Base-by-base conservation (phyloP, 805 yeast species). In the Candida broadrunensis region DNA sequence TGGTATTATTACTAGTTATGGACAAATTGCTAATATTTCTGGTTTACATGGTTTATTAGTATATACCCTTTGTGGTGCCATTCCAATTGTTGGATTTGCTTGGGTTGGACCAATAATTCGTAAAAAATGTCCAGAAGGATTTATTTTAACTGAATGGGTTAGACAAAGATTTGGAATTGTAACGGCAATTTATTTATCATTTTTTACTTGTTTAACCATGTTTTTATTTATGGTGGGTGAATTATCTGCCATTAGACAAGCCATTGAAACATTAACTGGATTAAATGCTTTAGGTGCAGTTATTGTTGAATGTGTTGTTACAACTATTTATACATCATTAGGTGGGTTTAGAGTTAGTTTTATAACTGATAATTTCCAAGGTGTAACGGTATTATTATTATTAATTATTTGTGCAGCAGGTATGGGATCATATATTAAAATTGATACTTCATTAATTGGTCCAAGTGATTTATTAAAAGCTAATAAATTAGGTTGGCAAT, bases 81-180 rank as follows among this genome's bases (percentile, higher is more conserved):
- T 90, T 36, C 97, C 97, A 3, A 83, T 90, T 64, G 71, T 86
- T 45, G 62, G 87, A n/a, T 90, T 90, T 69, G 87, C 93, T 1
- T 75, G 77, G 39, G 64, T 86, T 43, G 97, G 97, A 0, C 97
- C 97, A 1, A 57, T 80, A 8, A 82, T 90, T 44, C 72, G 96
- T 48, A 75, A 70, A 44, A 75, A 77, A 50, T 86, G 95, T 51
- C 97, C 97, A 0, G 79, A 86, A 7, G 97, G 97, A 2, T 90
- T 90, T 59, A 89, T 90, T 20, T 67, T 90, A 50, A 88, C 96
- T 4, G 96, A 90, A 58, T 90, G 97, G 97, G 91, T 88, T n/a
- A 77, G 87, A 55, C 78, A 78, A 35, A 70, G 97, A 50, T 90
- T 75, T 58, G 97, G 97, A 2, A 57, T 72, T 4, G 63, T 83